Base-by-base conservation (phyloP, 2,329 filamentous ascomycete species). In the Sclerotinia subarctica region DNA sequence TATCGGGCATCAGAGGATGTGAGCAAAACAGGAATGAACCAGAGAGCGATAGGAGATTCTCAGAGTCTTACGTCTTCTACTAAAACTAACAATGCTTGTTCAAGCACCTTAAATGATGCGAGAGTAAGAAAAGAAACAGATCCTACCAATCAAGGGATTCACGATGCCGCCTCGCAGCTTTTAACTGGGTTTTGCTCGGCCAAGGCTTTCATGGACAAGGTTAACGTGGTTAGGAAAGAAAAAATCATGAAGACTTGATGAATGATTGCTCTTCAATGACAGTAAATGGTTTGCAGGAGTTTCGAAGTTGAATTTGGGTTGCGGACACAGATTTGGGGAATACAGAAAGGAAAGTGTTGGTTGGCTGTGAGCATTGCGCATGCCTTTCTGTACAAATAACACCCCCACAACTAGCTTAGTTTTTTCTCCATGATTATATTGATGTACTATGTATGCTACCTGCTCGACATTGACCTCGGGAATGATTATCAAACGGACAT, bases 141-240 rank as follows among this genome's bases (percentile, higher is more conserved):
- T 13, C 46, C 54, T 10, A 38, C 24, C 8, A 64, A 54, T 8
- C 46, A 46, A 13, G 44, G 21, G 24, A 66, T 68, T 15, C 62
- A 66, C 32, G 29, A 68, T 38, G 5, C 62, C 38, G 67, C 62
- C 6, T 57, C 47, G n/a, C 56, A 68, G 26, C 32, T 29, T 46
- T 42, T 68, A n/a, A 56, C 67, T 35, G 66, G 29, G 11, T 66
- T 66, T 32, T 66, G 62, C 53, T 38, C 67, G 13, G 67, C 62
- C n/a, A 64, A 64, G 29, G 49, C 17, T 44, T 52, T 56, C 19
- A 68, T 57, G 32, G 51, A 65, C 5, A 24, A 63, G 38, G 49
- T 67, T 13, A 54, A 21, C 2, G 13, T 26, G 21, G 21, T 63
- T n/a, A 53, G 59, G 32, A 54, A 63, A 38, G 32, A 67, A 21